Evolutionary conservation across 176 grass and related monocot species (phyloP).

Genomic region (Eragrostis curvula): DNA sequence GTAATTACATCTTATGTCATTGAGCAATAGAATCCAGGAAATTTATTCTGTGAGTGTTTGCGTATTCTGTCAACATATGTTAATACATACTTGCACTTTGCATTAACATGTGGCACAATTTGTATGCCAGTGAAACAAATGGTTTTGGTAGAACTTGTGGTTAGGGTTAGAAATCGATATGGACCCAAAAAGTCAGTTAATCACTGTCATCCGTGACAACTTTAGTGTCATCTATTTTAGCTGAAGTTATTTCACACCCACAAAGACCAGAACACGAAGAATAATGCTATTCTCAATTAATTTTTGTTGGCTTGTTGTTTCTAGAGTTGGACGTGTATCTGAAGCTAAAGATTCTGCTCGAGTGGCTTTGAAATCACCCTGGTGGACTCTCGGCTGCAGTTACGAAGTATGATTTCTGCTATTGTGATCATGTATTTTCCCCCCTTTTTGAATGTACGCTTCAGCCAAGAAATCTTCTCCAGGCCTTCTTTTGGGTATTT

Average conservation of each 20-base stretch:
- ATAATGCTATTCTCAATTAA: neutral
- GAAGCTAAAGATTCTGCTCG: conserved; percentile 93
- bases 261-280: neutral
- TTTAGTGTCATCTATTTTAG: neutral
- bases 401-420: conserved; percentile 68
- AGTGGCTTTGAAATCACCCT: conserved; percentile 90
- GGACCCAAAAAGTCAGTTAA: neutral
- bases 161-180: neutral
- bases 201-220: neutral
- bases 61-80: conserved; percentile 20
- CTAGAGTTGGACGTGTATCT: conserved; percentile 75
- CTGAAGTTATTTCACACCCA: neutral
- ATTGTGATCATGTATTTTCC: neutral
- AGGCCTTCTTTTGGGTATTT: neutral
- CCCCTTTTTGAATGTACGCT: neutral
- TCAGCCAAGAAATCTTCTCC: neutral
- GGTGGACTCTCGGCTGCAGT: conserved; percentile 93
- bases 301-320: conserved; percentile 15
- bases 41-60: neutral
- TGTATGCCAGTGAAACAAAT: neutral
- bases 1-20: conserved; percentile 18
- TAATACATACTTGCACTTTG: conserved; percentile 14
- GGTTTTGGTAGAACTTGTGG: neutral
- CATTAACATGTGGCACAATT: neutral
- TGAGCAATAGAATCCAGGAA: conserved; percentile 7